phyloP scores from a whole-genome alignment of 2,329 filamentous ascomycete genomes.

The Fusarium sp. region DNA sequence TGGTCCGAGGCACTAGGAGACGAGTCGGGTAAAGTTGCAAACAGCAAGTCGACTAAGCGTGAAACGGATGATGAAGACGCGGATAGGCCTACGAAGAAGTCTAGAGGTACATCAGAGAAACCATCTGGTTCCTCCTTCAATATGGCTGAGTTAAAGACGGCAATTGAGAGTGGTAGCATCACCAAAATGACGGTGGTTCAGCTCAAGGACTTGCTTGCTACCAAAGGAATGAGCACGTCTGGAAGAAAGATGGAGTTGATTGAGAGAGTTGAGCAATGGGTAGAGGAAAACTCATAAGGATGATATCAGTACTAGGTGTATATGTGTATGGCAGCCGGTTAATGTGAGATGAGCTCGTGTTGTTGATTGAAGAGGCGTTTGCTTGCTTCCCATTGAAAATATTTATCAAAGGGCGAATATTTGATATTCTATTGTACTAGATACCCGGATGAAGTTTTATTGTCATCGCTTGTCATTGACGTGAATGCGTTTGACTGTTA shows the following conservation, averaged over 20 bases:
- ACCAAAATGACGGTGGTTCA: slow-evolving; percentile 67
- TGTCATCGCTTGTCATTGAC: not conserved
- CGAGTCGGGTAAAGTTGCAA: slow-evolving; percentile 58
- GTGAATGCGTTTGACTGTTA: not conserved
- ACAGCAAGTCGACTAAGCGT: slow-evolving; percentile 63
- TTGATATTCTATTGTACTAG: not conserved
- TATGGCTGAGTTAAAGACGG: slow-evolving; percentile 61
- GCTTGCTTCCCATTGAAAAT: not conserved
- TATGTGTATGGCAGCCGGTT: not conserved
- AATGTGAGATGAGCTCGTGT: not conserved
- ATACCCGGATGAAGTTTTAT: not conserved
- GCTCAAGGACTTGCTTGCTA: slow-evolving; percentile 62
- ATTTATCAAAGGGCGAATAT: not conserved
- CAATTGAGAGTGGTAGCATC: slow-evolving; percentile 60
- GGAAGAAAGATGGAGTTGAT: slow-evolving; percentile 68
- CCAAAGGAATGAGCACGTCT: slow-evolving; percentile 61
- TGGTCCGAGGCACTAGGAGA: slow-evolving; percentile 79
- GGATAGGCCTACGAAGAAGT: slow-evolving; percentile 62
- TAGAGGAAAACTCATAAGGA: slow-evolving; percentile 59
- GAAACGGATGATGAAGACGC: slow-evolving; percentile 62
- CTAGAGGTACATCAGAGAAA: slow-evolving; percentile 54
- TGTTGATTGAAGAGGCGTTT: slow-evolving; percentile 20
- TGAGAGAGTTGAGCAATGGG: slow-evolving; percentile 69
- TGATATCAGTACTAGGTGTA: not conserved
- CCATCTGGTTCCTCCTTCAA: slow-evolving; percentile 54